Base-by-base conservation (phyloP, 345 rosid genomes). In the Gossypioides kirkii region DNA sequence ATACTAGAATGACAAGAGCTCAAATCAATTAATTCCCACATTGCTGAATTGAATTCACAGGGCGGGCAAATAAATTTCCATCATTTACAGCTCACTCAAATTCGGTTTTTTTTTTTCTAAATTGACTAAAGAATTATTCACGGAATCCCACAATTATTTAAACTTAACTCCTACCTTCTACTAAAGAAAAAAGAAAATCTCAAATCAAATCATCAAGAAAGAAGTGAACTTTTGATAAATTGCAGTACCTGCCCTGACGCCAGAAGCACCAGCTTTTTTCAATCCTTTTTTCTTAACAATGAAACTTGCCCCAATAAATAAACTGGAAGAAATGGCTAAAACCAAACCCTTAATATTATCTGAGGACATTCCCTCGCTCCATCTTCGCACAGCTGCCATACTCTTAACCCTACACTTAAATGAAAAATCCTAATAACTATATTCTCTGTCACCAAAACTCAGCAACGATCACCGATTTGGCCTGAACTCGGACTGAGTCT, bases 241-340 rank as follows among this genome's bases (percentile, higher is more conserved):
- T 71, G 16, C 56, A 25, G 8, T 85, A 91, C 98, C 96, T 52
- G 98, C 98, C 80, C 96, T 80, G 55, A 86, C 79, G 10, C 96
- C 94, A 78, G 94, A 84, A 61, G 83, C 74, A 0, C 81, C 92
- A 54, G 96, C 94, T 74, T 80, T 87, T 81, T 90, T 90, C 81
- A 92, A 82, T 1, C 98, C 98, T 77, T 92, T 92, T 79, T 92
- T 90, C 87, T 92, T 92, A 55, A 92, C 84, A 53, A 92, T 92
- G 87, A 92, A 92, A 69, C 96, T 90, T 41, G 90, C 91, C 36
- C 98, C 98, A 69, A 90, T 92, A 80, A 92, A 92, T 25, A 87
- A 70, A 78, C 98, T 92, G 10, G 98, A 92, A 61, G 96, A 87
- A 62, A 92, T 65, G 4, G 96, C 98, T 82, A 92, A 75, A 49